A percentile compares a stretch with the other conserved stretches of the same genome.
Conservation (phyloP, 495 filamentous ascomycete genomes). For the Bryoglossum gracile region DNA sequence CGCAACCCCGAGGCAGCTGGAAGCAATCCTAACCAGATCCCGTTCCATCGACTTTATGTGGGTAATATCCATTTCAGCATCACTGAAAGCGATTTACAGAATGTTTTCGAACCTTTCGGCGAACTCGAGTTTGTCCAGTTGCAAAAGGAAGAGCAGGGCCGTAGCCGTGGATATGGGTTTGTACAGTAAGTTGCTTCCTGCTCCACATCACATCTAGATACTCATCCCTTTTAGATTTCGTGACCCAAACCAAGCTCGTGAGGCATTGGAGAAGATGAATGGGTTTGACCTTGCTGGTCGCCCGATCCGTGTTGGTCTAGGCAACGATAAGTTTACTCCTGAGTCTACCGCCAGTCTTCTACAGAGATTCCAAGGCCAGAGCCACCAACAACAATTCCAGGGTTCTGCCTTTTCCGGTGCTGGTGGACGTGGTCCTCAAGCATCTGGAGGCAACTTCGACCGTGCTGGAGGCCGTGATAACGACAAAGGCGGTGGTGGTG, state of each 20-base stretch:
- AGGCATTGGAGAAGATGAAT: constrained; percentile 98
- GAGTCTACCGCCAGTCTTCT: constrained; percentile 88
- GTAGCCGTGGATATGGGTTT: constrained; percentile 95
- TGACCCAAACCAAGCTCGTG: constrained; percentile 83
- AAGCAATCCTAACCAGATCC: constrained; percentile 64
- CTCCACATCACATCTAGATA: not conserved
- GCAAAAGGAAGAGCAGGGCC: constrained; percentile 86
- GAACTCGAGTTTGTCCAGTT: constrained; percentile 96
- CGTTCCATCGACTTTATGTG: constrained; percentile 97
- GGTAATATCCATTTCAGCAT: constrained; percentile 99
- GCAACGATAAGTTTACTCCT: constrained; percentile 99
- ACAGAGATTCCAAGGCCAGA: constrained; percentile 80
- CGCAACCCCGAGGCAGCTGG: constrained; percentile 67
- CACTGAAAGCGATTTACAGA: constrained; percentile 91
- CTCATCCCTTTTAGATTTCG: constrained; percentile 57
- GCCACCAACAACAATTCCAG: constrained; percentile 71
- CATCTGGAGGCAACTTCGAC: constrained; percentile 77
- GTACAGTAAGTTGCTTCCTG: constrained; percentile 72
- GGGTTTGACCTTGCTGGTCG: constrained; percentile 97
- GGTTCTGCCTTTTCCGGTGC: constrained; percentile 91
- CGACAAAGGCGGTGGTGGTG: constrained; percentile 81
- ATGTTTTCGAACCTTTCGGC: constrained; percentile 96
- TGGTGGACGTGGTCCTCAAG: constrained; percentile 81
- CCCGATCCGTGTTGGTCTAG: constrained; percentile 96
- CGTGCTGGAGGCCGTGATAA: constrained; percentile 85